A percentile compares a stretch with the other conserved stretches of the same genome.
Conservation (phyloP, 352 stramenopile species). For the Thalassiosira gravida region DNA sequence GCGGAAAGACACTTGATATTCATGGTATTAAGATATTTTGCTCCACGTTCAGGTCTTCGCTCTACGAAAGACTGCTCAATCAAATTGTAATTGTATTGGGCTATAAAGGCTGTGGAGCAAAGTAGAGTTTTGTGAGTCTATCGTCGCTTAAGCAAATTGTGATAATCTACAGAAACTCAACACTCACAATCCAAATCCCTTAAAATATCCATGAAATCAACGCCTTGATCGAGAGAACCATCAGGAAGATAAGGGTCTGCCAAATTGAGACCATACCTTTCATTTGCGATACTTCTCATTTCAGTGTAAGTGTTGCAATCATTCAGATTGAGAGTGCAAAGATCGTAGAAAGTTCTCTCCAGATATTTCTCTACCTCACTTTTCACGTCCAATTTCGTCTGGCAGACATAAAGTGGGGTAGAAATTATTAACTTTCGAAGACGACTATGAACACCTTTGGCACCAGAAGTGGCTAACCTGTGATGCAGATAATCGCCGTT, state of each 20-base stretch:
- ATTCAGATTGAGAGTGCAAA: conserved; percentile 92
- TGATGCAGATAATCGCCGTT: too few relatives aligned
- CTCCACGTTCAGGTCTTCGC: conserved; percentile 89
- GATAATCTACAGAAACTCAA: background rate
- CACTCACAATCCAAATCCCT: conserved; percentile 90
- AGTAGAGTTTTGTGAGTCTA: conserved; percentile 4
- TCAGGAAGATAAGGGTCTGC: conserved; percentile 92
- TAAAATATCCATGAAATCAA: conserved; percentile 95
- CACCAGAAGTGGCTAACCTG: conserved; percentile 63
- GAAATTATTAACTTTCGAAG: conserved; percentile 81
- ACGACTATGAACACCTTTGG: conserved; percentile 34
- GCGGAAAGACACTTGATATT: conserved; percentile 91
- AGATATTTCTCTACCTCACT: conserved; percentile 90
- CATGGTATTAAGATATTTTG: conserved; percentile 92
- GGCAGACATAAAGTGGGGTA: conserved; percentile 89
- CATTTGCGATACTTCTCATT: conserved; percentile 91
- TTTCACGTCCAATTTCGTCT: conserved; percentile 88
- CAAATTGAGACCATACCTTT: conserved; percentile 91
- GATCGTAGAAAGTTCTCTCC: conserved; percentile 94
- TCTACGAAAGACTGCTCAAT: conserved; percentile 95
- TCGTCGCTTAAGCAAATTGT: background rate
- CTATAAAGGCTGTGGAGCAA: conserved; percentile 48
- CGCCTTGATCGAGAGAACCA: conserved; percentile 88
- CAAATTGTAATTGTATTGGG: conserved; percentile 91
- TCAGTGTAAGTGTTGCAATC: conserved; percentile 93